Evolutionary conservation across 2,329 filamentous ascomycete genomes (phyloP), one percentile per base, ranked within the genome.

Genomic region (Penicillium expansum): DNA sequence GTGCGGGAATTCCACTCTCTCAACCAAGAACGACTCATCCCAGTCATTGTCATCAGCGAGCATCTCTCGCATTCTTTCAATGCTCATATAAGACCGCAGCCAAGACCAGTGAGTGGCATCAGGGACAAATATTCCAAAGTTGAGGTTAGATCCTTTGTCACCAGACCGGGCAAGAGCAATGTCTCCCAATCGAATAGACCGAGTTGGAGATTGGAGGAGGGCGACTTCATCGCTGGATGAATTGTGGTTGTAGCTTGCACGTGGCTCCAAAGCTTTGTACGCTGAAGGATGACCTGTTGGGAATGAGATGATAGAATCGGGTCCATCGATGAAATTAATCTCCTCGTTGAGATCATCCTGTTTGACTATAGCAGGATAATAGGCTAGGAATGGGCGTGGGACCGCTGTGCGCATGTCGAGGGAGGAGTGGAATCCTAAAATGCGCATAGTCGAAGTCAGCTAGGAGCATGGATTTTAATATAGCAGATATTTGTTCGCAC

Each of bases 1-100:
- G 4, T 70, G 62, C 0, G 73, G 69, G 51, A 82, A 77, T 66
- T 82, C 79, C n/a, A 81, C 76, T 14, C 80, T 65, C 62, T 82
- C 79, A 3, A 81, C 64, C 18, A 68, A 66, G 60, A 73, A 74
- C 44, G 74, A 69, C 38, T 78, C 72, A 8, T 73, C 62, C 73
- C 76, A 80, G 56, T 82, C 80, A 10, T 77, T 69, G 0, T 51
- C 52, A 10, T 29, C 6, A 24, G 71, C 79, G 1, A 82, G 72
- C 45, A 78, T 61, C 9, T 73, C 61, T n/a, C 70, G 67, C 53
- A 81, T 61, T 14, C 67, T 71, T 4, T 64, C 57, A 9, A 69
- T 65, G 0, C 73, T 80, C 62, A 83, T 66, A 5, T 80, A 74
- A 3, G 66, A 63, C 20, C 70, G 71, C 10, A 78, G 66, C 76